Conservation (phyloP, 2,329 filamentous ascomycete genomes). For the Lachnellula suecica region DNA sequence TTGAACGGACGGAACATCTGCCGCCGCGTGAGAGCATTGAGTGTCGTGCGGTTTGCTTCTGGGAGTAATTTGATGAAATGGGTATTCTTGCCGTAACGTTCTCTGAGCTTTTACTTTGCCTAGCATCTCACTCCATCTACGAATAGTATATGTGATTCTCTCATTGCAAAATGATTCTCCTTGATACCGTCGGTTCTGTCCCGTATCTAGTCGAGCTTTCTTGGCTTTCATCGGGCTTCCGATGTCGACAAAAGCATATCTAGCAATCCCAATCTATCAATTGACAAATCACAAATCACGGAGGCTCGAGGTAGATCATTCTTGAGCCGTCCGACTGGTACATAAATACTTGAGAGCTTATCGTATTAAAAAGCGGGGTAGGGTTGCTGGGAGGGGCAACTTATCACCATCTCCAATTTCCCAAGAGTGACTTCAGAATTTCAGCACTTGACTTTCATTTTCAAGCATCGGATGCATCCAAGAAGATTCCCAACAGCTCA, state of each 20-base stretch:
- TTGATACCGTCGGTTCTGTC: not conserved
- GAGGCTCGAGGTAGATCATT: too few relatives aligned
- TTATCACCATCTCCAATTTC: not conserved
- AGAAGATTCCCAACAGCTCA: not conserved
- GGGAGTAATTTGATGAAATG: not conserved
- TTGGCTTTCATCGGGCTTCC: not conserved
- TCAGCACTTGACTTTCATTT: too few relatives aligned
- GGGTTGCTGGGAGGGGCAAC: not conserved
- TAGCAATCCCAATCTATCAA: too few relatives aligned
- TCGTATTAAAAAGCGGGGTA: not conserved
- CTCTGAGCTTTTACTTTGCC: too few relatives aligned
- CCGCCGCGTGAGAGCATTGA: slow-evolving; percentile 5
- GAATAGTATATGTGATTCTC: not conserved
- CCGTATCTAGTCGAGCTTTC: too few relatives aligned
- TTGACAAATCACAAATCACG: too few relatives aligned
- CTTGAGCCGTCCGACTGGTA: not conserved
- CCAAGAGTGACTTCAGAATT: not conserved
- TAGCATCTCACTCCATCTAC: not conserved
- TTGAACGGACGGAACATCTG: not conserved
- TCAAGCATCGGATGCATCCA: too few relatives aligned
- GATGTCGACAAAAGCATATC: not conserved
- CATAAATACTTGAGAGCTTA: not conserved
- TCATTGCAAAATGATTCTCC: not conserved
- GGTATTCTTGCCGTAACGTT: too few relatives aligned
- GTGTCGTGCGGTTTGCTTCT: slow-evolving; percentile 1